Evolutionary conservation across 768 basidiomycete genomes (phyloP).

Genomic region (Phanerochaete carnosa): DNA sequence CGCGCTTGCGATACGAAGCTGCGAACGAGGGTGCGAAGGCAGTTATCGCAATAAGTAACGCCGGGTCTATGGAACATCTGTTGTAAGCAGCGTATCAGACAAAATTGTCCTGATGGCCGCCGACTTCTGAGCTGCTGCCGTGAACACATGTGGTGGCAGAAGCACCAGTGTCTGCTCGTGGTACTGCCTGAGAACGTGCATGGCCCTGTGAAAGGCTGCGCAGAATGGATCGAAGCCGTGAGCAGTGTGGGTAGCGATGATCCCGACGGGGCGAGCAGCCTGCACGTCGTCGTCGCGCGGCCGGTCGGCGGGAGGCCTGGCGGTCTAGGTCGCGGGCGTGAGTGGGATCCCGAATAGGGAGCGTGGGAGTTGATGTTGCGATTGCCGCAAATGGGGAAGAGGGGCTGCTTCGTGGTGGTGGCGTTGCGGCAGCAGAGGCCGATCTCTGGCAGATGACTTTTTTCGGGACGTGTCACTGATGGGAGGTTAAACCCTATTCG

Average conservation of each 20-base stretch:
- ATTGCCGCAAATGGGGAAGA: constrained; percentile 1
- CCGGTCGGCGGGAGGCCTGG: background rate
- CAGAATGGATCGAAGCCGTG: background rate
- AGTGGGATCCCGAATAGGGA: background rate
- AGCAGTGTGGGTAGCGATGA: background rate
- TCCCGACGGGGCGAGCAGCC: background rate
- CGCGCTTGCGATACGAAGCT: no score
- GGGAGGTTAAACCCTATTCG: background rate
- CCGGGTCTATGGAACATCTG: no score
- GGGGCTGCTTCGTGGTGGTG: constrained; percentile 5
- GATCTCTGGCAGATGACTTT: constrained; percentile 1
- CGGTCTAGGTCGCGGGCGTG: background rate
- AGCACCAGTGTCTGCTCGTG: no score
- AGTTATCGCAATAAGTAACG: no score
- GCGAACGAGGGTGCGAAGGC: no score
- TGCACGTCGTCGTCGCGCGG: background rate
- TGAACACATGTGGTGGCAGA: no score
- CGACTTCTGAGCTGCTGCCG: no score
- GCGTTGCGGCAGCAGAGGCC: constrained; percentile 1
- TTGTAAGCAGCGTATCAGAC: background rate
- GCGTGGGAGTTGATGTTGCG: constrained; percentile 3
- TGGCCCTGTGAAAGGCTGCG: background rate
- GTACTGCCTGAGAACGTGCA: background rate
- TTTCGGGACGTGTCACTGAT: background rate
- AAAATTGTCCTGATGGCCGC: background rate